Evolutionary conservation across 2,329 filamentous ascomycete genomes (phyloP).

Genomic region (Sporothrix brunneoviolacea): DNA sequence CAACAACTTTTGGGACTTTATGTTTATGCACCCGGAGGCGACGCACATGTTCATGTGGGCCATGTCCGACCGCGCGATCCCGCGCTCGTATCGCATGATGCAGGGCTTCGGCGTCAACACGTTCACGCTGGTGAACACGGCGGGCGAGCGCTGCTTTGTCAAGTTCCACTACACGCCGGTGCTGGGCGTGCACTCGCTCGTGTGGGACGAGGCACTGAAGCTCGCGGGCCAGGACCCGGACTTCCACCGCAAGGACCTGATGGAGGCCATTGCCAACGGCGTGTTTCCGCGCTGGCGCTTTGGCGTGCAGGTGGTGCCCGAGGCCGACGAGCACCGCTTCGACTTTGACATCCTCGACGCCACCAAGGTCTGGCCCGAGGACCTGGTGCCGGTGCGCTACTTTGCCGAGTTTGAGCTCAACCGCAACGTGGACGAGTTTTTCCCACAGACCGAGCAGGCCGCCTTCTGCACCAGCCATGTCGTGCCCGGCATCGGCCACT

Average conservation of each 20-base stretch:
- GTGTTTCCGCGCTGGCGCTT: constrained; percentile 73
- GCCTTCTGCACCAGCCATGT: constrained; percentile 78
- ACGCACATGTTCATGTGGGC: constrained; percentile 77
- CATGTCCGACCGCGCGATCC: constrained; percentile 68
- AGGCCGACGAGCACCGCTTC: constrained; percentile 66
- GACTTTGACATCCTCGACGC: constrained; percentile 82
- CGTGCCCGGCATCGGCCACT: constrained; percentile 71
- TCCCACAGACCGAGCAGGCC: constrained; percentile 74
- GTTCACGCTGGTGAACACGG: constrained; percentile 59
- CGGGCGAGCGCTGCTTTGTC: constrained; percentile 64
- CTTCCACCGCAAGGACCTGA: constrained; percentile 73
- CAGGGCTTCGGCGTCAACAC: constrained; percentile 82
- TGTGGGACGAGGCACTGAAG: constrained; percentile 76
- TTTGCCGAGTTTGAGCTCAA: constrained; percentile 77
- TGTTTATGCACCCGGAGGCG: constrained; percentile 59
- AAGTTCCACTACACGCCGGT: constrained; percentile 74
- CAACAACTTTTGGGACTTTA: constrained; percentile 74
- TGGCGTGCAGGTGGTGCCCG: constrained; percentile 70
- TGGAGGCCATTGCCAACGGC: constrained; percentile 65
- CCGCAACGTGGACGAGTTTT: constrained; percentile 73
- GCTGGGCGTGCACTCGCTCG: constrained; percentile 67
- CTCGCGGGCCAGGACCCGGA: constrained; percentile 69
- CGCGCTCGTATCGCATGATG: constrained; percentile 75
- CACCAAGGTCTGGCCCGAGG: constrained; percentile 81
- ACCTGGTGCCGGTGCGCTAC: constrained; percentile 65